A percentile compares a stretch with the other conserved stretches of the same genome.
Evolutionary conservation across 805 yeast genomes (phyloP).

Genomic region (Saccharomycopsis babjevae): DNA sequence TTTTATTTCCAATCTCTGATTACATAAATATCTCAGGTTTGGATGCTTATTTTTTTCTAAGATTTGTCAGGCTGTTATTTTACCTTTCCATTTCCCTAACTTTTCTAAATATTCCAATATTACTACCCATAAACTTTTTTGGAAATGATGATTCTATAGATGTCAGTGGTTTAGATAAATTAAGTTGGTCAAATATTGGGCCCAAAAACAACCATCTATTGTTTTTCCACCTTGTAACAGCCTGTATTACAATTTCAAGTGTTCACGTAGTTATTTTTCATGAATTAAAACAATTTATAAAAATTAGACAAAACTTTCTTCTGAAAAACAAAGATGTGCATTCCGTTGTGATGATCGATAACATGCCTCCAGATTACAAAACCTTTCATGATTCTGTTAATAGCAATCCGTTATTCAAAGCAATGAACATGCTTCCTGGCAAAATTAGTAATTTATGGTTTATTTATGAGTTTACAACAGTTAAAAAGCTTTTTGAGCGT

Average conservation of each 20-base stretch:
- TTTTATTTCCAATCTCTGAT: constrained; percentile 31
- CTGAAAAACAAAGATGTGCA: constrained; percentile 24
- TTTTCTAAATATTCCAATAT: constrained; percentile 42
- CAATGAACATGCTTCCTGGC: constrained; percentile 36
- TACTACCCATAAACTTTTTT: constrained; percentile 51
- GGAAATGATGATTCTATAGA: constrained; percentile 21
- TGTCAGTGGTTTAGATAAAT: constrained; percentile 46
- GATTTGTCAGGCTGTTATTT: constrained; percentile 46
- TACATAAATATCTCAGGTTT: constrained; percentile 44
- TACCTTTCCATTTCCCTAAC: constrained; percentile 45
- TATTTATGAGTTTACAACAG: constrained; percentile 34
- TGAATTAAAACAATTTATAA: constrained; percentile 46
- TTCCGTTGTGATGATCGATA: constrained; percentile 32
- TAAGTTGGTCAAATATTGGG: constrained; percentile 65
- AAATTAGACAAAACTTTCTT: constrained; percentile 37
- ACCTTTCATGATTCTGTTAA: constrained; percentile 15
- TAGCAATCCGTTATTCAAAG: constrained; percentile 18
- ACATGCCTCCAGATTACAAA: constrained; percentile 32
- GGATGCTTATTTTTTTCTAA: constrained; percentile 64
- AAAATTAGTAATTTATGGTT: constrained; percentile 52
- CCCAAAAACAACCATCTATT: constrained; percentile 38
- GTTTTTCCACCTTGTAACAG: constrained; percentile 53
- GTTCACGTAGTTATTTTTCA: constrained; percentile 45
- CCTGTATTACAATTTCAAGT: constrained; percentile 42
- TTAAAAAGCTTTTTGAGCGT: constrained; percentile 26